Percentiles rank a stretch among this genome's conserved stretches.
These are phyloP conservation scores for Lithohypha guttulata DNA, from an alignment of 2,329 filamentous ascomycete species.

Conservation along the genomic window DNA sequence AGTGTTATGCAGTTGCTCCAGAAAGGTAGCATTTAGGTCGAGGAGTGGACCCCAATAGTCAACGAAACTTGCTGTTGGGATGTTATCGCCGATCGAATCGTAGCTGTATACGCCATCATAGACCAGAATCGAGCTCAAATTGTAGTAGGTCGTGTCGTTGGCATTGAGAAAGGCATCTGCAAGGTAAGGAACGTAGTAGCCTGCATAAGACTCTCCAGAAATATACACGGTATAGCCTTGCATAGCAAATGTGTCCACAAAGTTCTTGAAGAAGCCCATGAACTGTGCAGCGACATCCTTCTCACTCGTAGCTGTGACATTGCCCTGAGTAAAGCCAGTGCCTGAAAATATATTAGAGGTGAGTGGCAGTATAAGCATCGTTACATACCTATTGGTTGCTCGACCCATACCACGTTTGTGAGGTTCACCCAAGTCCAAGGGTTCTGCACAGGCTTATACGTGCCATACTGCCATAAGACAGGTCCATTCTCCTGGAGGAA, in stretches of 20 bases:
- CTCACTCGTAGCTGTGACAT: constrained; percentile 52
- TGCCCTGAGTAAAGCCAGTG: constrained; percentile 60
- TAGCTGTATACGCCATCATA: constrained; percentile 59
- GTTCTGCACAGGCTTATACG: constrained; percentile 24
- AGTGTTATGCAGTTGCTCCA: constrained; percentile 30
- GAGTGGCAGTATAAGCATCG: too few species aligned
- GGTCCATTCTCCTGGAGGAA: constrained; percentile 29
- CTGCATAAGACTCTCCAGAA: constrained; percentile 52
- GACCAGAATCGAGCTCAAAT: constrained; percentile 58
- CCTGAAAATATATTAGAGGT: constrained; percentile 35
- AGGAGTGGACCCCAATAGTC: constrained; percentile 34
- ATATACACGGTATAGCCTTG: constrained; percentile 61
- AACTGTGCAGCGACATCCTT: constrained; percentile 62
- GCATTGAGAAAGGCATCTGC: constrained; percentile 60
- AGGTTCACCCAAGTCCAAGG: constrained; percentile 62
- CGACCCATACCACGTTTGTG: constrained; percentile 67
- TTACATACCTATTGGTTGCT: constrained; percentile 36
- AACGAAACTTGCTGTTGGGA: constrained; percentile 32
- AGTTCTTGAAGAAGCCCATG: constrained; percentile 69
- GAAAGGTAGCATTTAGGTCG: constrained; percentile 35
- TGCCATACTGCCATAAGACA: constrained; percentile 26
- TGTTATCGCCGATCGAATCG: constrained; percentile 40
- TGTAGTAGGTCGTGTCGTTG: constrained; percentile 55
- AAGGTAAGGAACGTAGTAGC: constrained; percentile 65
- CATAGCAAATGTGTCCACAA: constrained; percentile 59